These are phyloP conservation scores for Aspergillus sclerotiicarbonarius DNA, from an alignment of 495 filamentous ascomycete species.

Conservation along the genomic window DNA sequence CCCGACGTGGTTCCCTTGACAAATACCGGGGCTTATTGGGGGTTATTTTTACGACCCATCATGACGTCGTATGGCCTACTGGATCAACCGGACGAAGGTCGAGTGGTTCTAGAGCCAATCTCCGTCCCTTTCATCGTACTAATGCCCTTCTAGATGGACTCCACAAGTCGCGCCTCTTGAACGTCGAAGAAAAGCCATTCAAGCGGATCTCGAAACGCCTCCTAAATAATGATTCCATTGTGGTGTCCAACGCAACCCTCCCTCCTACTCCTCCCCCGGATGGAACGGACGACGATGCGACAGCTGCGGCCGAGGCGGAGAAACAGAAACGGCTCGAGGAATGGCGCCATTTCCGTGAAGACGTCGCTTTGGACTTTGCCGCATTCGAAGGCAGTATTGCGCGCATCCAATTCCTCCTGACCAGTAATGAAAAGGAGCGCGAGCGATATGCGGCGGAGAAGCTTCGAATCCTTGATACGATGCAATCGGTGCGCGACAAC, in stretches of 20 bases:
- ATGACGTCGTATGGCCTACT: slow-evolving; percentile 51
- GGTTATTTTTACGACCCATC: not conserved
- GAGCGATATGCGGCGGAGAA: slow-evolving; percentile 83
- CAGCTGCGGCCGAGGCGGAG: slow-evolving; percentile 31
- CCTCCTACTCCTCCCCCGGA: slow-evolving; percentile 73
- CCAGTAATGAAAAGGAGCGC: slow-evolving; percentile 80
- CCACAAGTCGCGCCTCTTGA: slow-evolving; percentile 85
- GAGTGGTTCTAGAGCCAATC: slow-evolving; percentile 10
- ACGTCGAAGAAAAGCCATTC: slow-evolving; percentile 91
- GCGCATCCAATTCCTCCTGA: slow-evolving; percentile 82
- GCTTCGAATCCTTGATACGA: slow-evolving; percentile 67
- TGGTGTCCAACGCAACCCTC: slow-evolving; percentile 51
- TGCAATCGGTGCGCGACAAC: slow-evolving; percentile 73
- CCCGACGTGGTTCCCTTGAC: slow-evolving; percentile 7
- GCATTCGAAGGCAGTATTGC: slow-evolving; percentile 84
- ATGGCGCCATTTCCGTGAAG: slow-evolving; percentile 66
- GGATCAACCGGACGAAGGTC: slow-evolving; percentile 55
- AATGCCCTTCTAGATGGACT: slow-evolving; percentile 61
- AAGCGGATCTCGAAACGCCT: slow-evolving; percentile 83
- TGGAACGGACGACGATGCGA: slow-evolving; percentile 43
- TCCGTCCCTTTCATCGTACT: slow-evolving; percentile 17
- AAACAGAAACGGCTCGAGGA: slow-evolving; percentile 51
- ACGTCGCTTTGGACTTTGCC: slow-evolving; percentile 85
- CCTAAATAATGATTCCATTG: slow-evolving; percentile 60
- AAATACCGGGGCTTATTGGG: not conserved